Base-by-base conservation (phyloP, 2,329 filamentous ascomycete genomes). In the Emericellopsis cladophorae region DNA sequence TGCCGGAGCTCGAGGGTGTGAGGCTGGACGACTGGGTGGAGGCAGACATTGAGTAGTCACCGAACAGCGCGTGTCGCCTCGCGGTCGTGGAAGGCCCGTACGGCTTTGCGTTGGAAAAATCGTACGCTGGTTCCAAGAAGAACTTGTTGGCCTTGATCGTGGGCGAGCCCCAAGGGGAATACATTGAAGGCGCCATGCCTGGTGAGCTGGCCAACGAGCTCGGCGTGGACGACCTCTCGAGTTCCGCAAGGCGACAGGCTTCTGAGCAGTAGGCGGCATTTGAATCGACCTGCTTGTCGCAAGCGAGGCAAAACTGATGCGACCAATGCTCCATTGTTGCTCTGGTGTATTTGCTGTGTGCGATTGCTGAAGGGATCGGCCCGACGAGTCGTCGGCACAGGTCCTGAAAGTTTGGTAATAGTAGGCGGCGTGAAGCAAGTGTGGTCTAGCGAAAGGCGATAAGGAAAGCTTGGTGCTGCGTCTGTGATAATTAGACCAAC, bases 261-360 rank as follows among this genome's bases (percentile, higher is more conserved):
- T 95, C 88, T 37, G 87, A 94, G 73, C 89, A 95, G 72, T 94
- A 95, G 49, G 84, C 79, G 46, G 80, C 80, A 48, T 84, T 76
- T 45, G 84, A 88, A 65, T 93, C 85, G 39, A 64, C 60, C 52
- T 65, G 62, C 66, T 83, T 82, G 67, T 95, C 89, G 70, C 89
- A 95, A 67, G 84, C 80, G 53, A 95, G 79, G 72, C 89, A 95
- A 75, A 87, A 95, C 64, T 93, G 82, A 61, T 84, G 85, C 53
- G 84, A 84, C 87, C 89, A 95, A 55, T 68, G 62, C 50, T 76
- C 72, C 58, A 35, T 21, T 35, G 32, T 35, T 8, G 32, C n/a
- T 35, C 18, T 8, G 32, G n/a, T 9, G 7, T 8, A 9, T 35
- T 21, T 21, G 18, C 18, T 15, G 32, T 35, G 18, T 8, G 9